Percentiles rank a stretch among this genome's conserved stretches.
These are phyloP conservation scores for Coemansia sp. DNA, from an alignment of 192 early-diverging fungal species.

Conservation along the genomic window DNA sequence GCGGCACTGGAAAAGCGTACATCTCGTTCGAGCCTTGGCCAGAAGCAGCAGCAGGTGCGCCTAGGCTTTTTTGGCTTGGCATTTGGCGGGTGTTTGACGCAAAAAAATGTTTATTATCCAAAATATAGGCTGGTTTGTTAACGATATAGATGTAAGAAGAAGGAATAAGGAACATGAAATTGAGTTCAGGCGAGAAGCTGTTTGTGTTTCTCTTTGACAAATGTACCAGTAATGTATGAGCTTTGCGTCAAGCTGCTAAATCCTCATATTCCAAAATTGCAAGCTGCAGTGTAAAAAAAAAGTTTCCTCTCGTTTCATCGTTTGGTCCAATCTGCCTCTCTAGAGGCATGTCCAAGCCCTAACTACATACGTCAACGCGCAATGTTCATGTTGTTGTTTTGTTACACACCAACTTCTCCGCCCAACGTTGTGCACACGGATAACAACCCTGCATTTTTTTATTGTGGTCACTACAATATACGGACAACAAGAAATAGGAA, in stretches of 20 bases:
- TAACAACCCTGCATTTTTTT: neutral
- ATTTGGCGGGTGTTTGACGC: neutral
- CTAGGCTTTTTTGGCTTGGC: neutral
- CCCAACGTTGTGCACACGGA: neutral
- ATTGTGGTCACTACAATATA: neutral
- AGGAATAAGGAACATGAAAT: neutral
- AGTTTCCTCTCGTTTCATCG: neutral
- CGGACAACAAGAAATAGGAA: neutral
- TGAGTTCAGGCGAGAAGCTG: neutral
- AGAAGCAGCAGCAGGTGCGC: neutral
- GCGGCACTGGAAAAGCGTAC: conserved; percentile 44
- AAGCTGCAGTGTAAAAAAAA: neutral
- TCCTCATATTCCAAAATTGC: neutral
- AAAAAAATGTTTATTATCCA: neutral
- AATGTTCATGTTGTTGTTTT: neutral
- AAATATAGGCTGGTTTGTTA: neutral
- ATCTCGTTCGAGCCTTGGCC: conserved; percentile 9
- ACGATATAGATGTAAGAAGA: neutral
- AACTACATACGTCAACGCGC: neutral
- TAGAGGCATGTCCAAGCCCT: neutral
- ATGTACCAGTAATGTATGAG: neutral
- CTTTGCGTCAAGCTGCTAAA: neutral
- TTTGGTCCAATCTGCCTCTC: neutral
- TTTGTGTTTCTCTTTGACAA: neutral
- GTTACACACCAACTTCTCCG: neutral